Evolutionary conservation across 306 rosid species (phyloP).

Genomic region (Glycine tomentella): DNA sequence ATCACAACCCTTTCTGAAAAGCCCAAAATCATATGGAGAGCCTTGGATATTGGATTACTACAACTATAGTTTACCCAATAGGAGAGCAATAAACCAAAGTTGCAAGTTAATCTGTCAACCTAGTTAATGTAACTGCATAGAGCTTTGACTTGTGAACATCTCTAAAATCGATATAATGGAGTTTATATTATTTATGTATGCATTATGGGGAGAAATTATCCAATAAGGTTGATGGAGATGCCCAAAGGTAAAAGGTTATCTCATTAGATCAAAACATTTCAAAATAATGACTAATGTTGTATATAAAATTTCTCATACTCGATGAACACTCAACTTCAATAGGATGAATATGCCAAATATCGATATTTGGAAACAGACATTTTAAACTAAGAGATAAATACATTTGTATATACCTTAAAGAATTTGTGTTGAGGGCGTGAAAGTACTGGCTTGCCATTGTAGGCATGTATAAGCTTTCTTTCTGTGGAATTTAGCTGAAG

Average conservation of each 20-base stretch:
- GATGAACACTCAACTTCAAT: not conserved
- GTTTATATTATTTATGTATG: not conserved
- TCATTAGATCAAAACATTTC: not conserved
- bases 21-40: conserved; percentile 16
- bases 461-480: conserved; percentile 64
- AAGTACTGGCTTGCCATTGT: conserved; percentile 83
- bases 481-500: conserved; percentile 66
- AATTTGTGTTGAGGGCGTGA: conserved; percentile 86
- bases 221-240: not conserved
- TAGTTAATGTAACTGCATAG: not conserved
- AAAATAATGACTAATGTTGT: not conserved
- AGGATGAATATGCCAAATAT: not conserved
- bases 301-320: not conserved
- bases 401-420: conserved; percentile 60
- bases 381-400: not conserved
- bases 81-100: not conserved
- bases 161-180: not conserved
- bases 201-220: not conserved
- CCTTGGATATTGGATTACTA: not conserved
- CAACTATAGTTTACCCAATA: not conserved
- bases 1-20: not conserved
- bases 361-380: not conserved
- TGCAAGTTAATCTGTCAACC: not conserved
- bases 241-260: not conserved
- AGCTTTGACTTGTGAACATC: not conserved